phyloP scores from a whole-genome alignment of 176 grass and related monocot species.

The Eleusine indica region DNA sequence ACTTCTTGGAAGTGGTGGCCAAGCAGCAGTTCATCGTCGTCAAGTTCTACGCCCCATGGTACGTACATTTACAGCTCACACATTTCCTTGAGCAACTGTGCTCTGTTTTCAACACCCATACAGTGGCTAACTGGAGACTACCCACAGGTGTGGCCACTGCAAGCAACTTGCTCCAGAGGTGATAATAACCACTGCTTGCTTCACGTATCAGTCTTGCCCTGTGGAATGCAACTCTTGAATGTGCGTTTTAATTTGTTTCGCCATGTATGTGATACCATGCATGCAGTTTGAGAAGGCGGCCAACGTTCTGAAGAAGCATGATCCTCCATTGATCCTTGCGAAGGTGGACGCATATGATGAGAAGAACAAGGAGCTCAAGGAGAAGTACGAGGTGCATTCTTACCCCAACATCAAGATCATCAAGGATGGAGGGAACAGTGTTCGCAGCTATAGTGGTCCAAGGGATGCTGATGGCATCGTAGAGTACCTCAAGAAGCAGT shows the following conservation, averaged over 20 bases:
- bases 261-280: constrained; percentile 26
- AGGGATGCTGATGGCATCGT: constrained; percentile 72
- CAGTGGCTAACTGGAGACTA: constrained; percentile 27
- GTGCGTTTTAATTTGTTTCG: constrained; percentile 13
- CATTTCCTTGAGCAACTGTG: background rate
- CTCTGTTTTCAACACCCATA: background rate
- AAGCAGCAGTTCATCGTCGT: constrained; percentile 77
- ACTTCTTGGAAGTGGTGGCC: constrained; percentile 76
- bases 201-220: background rate
- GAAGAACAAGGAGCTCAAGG: constrained; percentile 73
- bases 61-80: background rate
- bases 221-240: background rate
- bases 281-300: constrained; percentile 91
- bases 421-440: constrained; percentile 51
- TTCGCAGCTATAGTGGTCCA: constrained; percentile 61
- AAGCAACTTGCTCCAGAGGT: constrained; percentile 77
- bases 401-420: constrained; percentile 84
- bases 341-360: constrained; percentile 75
- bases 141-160: constrained; percentile 84
- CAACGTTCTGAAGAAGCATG: constrained; percentile 48
- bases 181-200: constrained; percentile 39
- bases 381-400: constrained; percentile 55
- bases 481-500: constrained; percentile 77
- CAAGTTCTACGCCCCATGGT: constrained; percentile 95
- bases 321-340: constrained; percentile 51